Evolutionary conservation across 1,139 yeast species (phyloP), one percentile per base, ranked within the genome.

Genomic region (Komagataea norvegica): DNA sequence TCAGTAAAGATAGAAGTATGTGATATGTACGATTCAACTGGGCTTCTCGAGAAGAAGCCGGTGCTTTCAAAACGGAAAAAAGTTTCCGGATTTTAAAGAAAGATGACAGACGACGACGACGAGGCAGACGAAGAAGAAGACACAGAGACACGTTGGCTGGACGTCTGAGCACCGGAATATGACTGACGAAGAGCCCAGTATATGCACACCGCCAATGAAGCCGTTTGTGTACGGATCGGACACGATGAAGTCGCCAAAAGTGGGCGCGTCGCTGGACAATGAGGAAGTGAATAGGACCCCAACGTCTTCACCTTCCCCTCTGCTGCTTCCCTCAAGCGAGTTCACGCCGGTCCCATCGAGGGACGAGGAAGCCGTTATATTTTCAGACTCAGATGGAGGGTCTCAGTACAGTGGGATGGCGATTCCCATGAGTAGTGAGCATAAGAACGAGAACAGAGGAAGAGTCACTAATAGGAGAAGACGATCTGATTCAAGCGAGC

Each of bases 341-440:
- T 48, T 60, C 18, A 57, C 59, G 14, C 64, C 62, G 9, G 31
- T 49, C 9, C 44, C 45, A 17, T 51, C 58, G 4, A 51, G 56
- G 29, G 64, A 60, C 9, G 68, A 63, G 33, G 67, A 63, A 15
- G 56, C 52, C 29, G 67, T 62, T 0, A 33, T 63, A 1, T 55
- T 56, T 16, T 61, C 66, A 8, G 67, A 62, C 43, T 60, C 64
- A 2, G 67, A 62, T 43, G 57, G 43, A 5, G 62, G 59, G 35
- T 61, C 65, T 1, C 44, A 54, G 32, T 40, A 31, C 27, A 43
- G 42, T 21, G 35, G 20, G 14, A 9, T 14, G 18, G 8, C 25
- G 13, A 14, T 16, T 29, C 33, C 33, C 8, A 8, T 30, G 4
- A 11, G 15, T n/a, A 13, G 13, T 15, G 25, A 26, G 24, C 11